Base-by-base conservation (phyloP, 2,329 filamentous ascomycete species). In the Aspergillus vadensis region DNA sequence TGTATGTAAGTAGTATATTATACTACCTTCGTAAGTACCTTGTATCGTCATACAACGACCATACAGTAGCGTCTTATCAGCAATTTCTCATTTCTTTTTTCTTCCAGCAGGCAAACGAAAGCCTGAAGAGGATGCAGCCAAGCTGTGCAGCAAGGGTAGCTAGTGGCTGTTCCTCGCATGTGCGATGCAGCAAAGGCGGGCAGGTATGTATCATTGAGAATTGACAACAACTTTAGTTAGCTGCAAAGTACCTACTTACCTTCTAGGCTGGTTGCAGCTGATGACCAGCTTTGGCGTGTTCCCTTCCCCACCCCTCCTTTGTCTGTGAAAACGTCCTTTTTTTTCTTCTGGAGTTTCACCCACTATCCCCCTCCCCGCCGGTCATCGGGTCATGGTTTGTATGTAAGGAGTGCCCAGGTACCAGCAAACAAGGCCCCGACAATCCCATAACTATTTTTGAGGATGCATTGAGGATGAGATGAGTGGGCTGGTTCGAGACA, bases 351-450 rank as follows among this genome's bases (percentile, higher is more conserved):
- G 2, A 50, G 15, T 32, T 8, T 32, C 25, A n/a, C 25, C 25
- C 25, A n/a, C 38, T 23, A 49, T 43, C 25, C 36, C 19, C 6
- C 23, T 2, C 25, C 6, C 30, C 15, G 25, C 49, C 48, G 48
- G 54, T 60, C 58, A 56, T 60, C 44, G 15, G 52, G 36, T 52
- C 44, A 49, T 44, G 47, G 32, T 12, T 3, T 44, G 41, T 12
- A 57, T 30, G 58, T 56, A 60, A 60, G 58, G 58, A 60, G 58
- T 25, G 39, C 9, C 15, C n/a, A 47, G 25, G 25, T 50, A 49
- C 12, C 38, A 15, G 52, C 36, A 41, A 51, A 59, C 57, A 51
- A 17, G 38, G 44, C 6, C 17, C 32, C 52, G 36, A 43, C 25
- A 50, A 50, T 50, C 47, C 14, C 47, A 50, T 50, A 32, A 50